Percentiles rank a stretch among this genome's conserved stretches.
Conservation (phyloP, 208 protist genomes). For the Acanthamoeba pearcei region DNA sequence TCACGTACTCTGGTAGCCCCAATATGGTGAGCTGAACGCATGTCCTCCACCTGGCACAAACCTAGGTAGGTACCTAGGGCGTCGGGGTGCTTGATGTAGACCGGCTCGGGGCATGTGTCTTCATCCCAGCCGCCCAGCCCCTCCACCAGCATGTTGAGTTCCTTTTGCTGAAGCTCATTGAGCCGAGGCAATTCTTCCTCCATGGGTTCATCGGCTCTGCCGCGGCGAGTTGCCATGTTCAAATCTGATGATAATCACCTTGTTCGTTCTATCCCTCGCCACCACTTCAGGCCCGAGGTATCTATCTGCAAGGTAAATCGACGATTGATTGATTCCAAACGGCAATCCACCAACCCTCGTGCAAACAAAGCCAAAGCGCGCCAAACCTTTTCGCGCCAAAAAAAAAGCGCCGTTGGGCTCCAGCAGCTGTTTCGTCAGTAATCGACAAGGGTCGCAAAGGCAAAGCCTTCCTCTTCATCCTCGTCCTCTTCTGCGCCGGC, state of each 20-base stretch:
- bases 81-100: conserved; percentile 2
- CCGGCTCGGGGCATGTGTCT: not conserved
- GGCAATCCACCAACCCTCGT: not conserved
- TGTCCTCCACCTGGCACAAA: not conserved
- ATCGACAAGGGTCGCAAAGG: conserved; percentile 46
- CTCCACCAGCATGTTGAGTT: conserved; percentile 10
- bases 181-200: not conserved
- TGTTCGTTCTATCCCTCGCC: not conserved
- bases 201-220: not conserved
- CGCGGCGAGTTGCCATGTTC: not conserved
- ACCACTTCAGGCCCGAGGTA: not conserved
- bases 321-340: not conserved
- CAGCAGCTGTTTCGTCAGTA: not conserved
- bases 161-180: not conserved
- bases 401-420: not conserved
- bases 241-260: not conserved
- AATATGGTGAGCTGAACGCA: too few species aligned
- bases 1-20: not conserved
- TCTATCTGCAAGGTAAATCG: not conserved
- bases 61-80: not conserved
- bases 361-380: not conserved
- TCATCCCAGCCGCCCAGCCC: conserved; percentile 22
- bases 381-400: not conserved
- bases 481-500: not conserved
- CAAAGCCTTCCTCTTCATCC: conserved; percentile 37